Evolutionary conservation across 1,284 basidiomycete species (phyloP), one percentile per base, ranked within the genome.

Genomic region (Ceratobasidium papillatum): DNA sequence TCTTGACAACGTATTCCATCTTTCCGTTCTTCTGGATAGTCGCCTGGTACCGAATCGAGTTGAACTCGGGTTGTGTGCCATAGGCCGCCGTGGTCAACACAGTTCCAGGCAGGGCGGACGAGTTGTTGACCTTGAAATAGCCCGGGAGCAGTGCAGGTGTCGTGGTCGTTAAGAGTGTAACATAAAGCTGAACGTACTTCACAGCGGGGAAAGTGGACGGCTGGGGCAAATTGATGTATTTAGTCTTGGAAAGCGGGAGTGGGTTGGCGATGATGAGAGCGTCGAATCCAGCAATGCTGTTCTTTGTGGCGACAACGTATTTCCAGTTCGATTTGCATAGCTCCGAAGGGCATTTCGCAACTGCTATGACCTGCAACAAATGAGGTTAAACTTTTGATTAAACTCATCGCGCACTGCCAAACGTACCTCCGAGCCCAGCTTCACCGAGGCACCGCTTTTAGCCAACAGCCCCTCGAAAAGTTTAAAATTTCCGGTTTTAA

Each of bases 141-240:
- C 84, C 82, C 0, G 94, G 85, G 76, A 89, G 86, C 3, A 93
- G 87, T 2, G 83, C 82, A 3, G 88, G 82, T 0, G 90, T 85
- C 3, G 89, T 91, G 0, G 97, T 99, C 12, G 91, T 88, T 59
- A 99, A 84, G 22, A 97, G 87, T 8, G 96, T 98, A 63, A 98
- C 95, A 80, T 98, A 93, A 3, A 99, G 88, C 76, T 87, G 88
- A 36, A 96, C 88, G 80, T 97, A 98, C 14, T 76, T 68, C 63
- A 77, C 75, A n/a, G 34, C 47, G 27, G 75, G 77, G 41, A 73
- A 51, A 2, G 34, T 49, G 8, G 58, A 62, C n/a, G 63, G 62
- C 54, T 71, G 34, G 32, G 74, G n/a, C 36, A 74, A 43, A 19
- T 74, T 64, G 49, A 71, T 3, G 61, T 76, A 63, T 22, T 11